These are phyloP conservation scores for Cicer chorassanicum DNA, from an alignment of 306 rosid species.

Conservation along the genomic window DNA sequence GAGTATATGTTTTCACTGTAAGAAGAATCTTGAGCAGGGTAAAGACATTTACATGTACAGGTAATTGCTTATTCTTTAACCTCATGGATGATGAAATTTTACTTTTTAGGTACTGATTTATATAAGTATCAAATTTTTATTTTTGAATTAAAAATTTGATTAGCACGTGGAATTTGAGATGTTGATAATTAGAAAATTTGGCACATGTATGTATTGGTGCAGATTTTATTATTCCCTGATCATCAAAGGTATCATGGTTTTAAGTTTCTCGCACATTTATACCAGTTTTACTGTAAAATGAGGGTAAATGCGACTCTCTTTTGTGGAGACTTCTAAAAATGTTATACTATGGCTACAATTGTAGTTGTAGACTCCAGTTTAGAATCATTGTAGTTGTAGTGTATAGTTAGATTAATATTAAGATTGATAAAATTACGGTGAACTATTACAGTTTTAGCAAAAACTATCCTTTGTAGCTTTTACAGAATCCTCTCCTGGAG, in stretches of 20 bases:
- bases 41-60: conserved; percentile 95
- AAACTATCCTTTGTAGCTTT: too few species aligned
- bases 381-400: too few species aligned
- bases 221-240: conserved; percentile 13
- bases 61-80: conserved; percentile 47
- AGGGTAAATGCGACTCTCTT: too few species aligned
- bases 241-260: neutral
- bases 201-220: neutral
- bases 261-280: too few species aligned
- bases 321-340: too few species aligned
- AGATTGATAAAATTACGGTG: too few species aligned
- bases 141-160: conserved; percentile 16
- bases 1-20: conserved; percentile 75
- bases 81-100: neutral
- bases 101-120: neutral
- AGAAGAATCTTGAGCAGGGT: conserved; percentile 72
- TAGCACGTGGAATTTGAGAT: conserved; percentile 13
- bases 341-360: too few species aligned
- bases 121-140: neutral
- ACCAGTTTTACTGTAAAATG: too few species aligned
- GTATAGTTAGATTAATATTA: too few species aligned
- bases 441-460: too few species aligned
- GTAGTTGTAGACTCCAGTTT: too few species aligned
- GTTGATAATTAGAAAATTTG: neutral
- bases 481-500: too few species aligned